Base-by-base conservation (phyloP, 805 yeast genomes). In the Cyberlindnera samutprakarnensis region DNA sequence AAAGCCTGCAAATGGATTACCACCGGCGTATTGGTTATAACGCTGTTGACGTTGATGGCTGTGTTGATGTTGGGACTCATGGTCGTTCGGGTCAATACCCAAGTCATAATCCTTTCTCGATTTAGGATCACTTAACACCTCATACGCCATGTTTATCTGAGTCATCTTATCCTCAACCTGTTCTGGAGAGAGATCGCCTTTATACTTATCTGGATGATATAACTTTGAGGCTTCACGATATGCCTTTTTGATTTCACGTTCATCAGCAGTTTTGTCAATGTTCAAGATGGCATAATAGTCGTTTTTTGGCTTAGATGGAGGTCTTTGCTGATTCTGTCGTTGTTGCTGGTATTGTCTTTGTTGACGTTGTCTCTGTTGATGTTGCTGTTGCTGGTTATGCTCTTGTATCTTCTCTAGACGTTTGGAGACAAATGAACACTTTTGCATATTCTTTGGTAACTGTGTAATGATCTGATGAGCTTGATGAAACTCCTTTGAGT, bases 141-240 rank as follows among this genome's bases (percentile, higher is more conserved):
- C 96, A 56, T 92, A 87, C 0, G 97, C 97, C 51, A 82, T 85
- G 56, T 90, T 92, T 41, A 90, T 83, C 34, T 80, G 88, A 29
- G 94, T 86, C 88, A 90, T 92, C 47, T 82, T 84, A 30, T 64
- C 64, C 56, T 86, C 95, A 23, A 81, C 79, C 37, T 80, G 71
- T 20, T 77, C 84, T 18, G 72, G 68, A 7, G 77, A 64, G 38
- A 80, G 53, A 23, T 78, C 84, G 22, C 75, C 78, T 47, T 75
- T 76, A 51, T 83, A 78, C 54, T 90, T 92, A 57, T 90, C 98
- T 0, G 98, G 98, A 52, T 90, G 98, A 54, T 70, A 85, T 50
- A 76, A 76, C 49, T 80, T 78, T 22, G 92, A 80, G 49, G 78
- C 71, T 7, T 75, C 66, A 37, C 96, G 66, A 58, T 87, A 81